Percentiles rank a stretch among this genome's conserved stretches.
Conservation (phyloP, 805 yeast species). For the Starmerella asiatica region DNA sequence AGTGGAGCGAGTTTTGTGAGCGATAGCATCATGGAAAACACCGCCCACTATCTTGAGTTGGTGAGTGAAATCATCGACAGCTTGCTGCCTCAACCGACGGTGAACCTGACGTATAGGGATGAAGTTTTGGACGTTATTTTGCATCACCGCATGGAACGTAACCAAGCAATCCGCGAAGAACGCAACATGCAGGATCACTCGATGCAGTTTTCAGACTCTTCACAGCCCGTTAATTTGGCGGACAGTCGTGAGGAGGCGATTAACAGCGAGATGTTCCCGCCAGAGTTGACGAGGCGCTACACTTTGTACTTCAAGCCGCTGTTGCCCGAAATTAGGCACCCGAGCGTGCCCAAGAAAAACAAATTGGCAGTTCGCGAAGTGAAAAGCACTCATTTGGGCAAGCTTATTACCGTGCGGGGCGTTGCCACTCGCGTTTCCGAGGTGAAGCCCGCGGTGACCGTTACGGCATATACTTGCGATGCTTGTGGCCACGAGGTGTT, state of each 20-base stretch:
- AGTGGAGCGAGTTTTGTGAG: constrained; percentile 33
- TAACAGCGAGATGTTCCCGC: constrained; percentile 52
- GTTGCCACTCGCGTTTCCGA: constrained; percentile 92
- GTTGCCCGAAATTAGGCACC: constrained; percentile 27
- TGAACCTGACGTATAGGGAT: constrained; percentile 63
- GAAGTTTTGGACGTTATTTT: constrained; percentile 87
- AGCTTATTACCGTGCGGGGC: constrained; percentile 80
- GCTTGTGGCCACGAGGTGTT: constrained; percentile 93
- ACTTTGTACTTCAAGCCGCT: constrained; percentile 75
- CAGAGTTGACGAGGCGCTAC: constrained; percentile 77
- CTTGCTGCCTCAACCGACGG: constrained; percentile 76
- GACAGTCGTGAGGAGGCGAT: constrained; percentile 8
- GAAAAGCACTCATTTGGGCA: constrained; percentile 71
- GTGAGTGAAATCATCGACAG: constrained; percentile 66
- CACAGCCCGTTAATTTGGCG: constrained; percentile 9
- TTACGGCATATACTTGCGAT: constrained; percentile 94
- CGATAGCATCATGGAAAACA: constrained; percentile 52
- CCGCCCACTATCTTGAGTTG: constrained; percentile 66
- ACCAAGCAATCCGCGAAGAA: constrained; percentile 56
- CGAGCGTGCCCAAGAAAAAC: constrained; percentile 11
- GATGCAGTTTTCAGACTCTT: constrained; percentile 17
- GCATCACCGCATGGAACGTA: constrained; percentile 77
- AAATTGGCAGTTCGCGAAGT: constrained; percentile 82
- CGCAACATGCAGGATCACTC: constrained; percentile 34
- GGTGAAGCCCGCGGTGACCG: constrained; percentile 82